These are phyloP conservation scores for Bromus sterilis DNA, from an alignment of 176 grass and related monocot species.

Conservation along the genomic window DNA sequence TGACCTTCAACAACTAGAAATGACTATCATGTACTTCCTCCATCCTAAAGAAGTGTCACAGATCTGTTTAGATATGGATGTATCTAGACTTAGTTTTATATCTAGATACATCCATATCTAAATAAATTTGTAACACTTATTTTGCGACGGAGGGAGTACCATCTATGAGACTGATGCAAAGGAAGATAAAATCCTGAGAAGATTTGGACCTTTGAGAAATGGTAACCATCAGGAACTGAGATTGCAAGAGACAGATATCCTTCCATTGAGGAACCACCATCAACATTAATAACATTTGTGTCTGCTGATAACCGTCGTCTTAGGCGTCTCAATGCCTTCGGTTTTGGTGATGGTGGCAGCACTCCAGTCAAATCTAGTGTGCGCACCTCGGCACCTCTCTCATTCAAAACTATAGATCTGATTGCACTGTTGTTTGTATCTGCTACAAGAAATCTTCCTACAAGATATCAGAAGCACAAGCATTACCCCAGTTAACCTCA, in stretches of 20 bases:
- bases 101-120: no score
- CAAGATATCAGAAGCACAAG: slow-evolving; percentile 40
- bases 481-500: neutral
- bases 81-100: no score
- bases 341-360: slow-evolving; percentile 50
- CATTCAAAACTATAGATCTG: slow-evolving; percentile 67
- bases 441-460: slow-evolving; percentile 84
- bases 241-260: slow-evolving; percentile 74
- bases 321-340: slow-evolving; percentile 70
- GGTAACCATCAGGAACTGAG: slow-evolving; percentile 83
- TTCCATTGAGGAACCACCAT: slow-evolving; percentile 77
- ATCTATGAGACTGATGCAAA: neutral
- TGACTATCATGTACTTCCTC: neutral
- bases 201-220: slow-evolving; percentile 86
- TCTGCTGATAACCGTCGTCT: slow-evolving; percentile 66
- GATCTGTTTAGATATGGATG: no score
- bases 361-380: slow-evolving; percentile 83
- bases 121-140: no score
- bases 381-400: slow-evolving; percentile 52
- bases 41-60: no score
- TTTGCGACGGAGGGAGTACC: no score
- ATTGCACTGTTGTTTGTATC: slow-evolving; percentile 97
- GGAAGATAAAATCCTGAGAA: slow-evolving; percentile 10
- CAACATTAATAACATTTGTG: slow-evolving; percentile 65
- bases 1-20: neutral